Conservation (phyloP, 2,329 filamentous ascomycete genomes). For the Phyllosticta citribraziliensis region DNA sequence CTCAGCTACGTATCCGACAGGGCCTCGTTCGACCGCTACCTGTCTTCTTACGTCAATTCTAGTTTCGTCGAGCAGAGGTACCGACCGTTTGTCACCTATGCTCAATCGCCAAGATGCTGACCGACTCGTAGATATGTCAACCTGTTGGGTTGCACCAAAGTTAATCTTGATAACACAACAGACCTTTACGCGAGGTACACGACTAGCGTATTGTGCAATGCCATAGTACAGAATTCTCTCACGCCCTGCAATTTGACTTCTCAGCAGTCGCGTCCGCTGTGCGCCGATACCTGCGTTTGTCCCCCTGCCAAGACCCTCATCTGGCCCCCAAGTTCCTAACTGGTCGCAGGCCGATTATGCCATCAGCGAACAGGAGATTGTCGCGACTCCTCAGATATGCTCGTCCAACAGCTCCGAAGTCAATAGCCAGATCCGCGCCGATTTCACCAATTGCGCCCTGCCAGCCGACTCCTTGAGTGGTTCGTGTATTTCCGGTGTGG, state of each 20-base stretch:
- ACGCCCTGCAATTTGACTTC: slow-evolving; percentile 55
- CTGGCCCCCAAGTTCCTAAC: not conserved
- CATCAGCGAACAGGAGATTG: slow-evolving; percentile 77
- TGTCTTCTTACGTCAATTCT: slow-evolving; percentile 63
- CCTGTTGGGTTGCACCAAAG: slow-evolving; percentile 67
- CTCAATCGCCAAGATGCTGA: slow-evolving; percentile 13
- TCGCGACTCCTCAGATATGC: slow-evolving; percentile 65
- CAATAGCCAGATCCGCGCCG: slow-evolving; percentile 71
- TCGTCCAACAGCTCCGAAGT: slow-evolving; percentile 54
- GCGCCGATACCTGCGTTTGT: slow-evolving; percentile 78
- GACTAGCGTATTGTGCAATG: slow-evolving; percentile 83
- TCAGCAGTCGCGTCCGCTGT: slow-evolving; percentile 63
- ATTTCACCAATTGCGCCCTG: slow-evolving; percentile 82
- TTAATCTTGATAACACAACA: slow-evolving; percentile 69
- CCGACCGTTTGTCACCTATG: slow-evolving; percentile 31
- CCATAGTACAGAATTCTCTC: slow-evolving; percentile 84
- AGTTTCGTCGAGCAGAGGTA: slow-evolving; percentile 73
- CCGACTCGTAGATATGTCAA: slow-evolving; percentile 58
- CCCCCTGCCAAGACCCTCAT: not conserved
- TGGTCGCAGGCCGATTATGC: slow-evolving; percentile 61
- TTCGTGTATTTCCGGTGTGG: slow-evolving; percentile 62
- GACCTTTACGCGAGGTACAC: slow-evolving; percentile 89
- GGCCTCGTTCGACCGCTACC: slow-evolving; percentile 64
- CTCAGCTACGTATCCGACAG: slow-evolving; percentile 69
- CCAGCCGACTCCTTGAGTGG: slow-evolving; percentile 69